Base-by-base conservation (phyloP, 176 grass and related monocot genomes). In the Echinochloa phyllopogon region DNA sequence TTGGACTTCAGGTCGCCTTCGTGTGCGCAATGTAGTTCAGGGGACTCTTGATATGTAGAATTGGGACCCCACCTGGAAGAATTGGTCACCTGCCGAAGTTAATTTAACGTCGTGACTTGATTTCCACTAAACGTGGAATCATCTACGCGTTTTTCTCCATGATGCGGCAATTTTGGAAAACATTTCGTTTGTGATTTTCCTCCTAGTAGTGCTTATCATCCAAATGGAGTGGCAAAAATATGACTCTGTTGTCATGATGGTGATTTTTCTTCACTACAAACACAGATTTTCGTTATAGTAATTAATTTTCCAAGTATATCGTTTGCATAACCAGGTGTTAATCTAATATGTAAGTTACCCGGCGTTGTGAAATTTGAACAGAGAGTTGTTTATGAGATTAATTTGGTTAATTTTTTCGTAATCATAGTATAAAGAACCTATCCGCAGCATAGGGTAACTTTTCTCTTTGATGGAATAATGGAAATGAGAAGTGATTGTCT, bases 21-120 rank as follows among this genome's bases (percentile, higher is more conserved):
- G 23, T 53, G 45, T 47, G 36, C 51, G 20, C 57, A 82, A 44
- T 87, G 68, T 74, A 48, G 80, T 23, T 73, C 33, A 55, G 50
- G 59, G 14, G 72, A 16, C 9, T 44, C 40, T 52, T 80, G 41
- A 57, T 69, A 12, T 67, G 69, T 67, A 41, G 49, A 79, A 67
- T 18, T 51, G 42, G 25, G 40, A 18, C 37, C 7, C 14, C 45
- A 57, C 20, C 3, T 17, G n/a, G 58, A 72, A 13, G 33, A 57
- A 40, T 41, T 8, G 33, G 41, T 40, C 36, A 42, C 25, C 8
- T n/a, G 23, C 36, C 12, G 5, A 65, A 44, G 60, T 60, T 75
- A 41, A 75, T 51, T 68, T 37, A 49, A 29, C 9, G 40, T 59
- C 20, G 56, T 25, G 38, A 36, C n/a, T 71, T 33, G 44, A 6